Evolutionary conservation across 768 basidiomycete genomes (phyloP), one percentile per base, ranked within the genome.

Genomic region (Dendrothele bispora): DNA sequence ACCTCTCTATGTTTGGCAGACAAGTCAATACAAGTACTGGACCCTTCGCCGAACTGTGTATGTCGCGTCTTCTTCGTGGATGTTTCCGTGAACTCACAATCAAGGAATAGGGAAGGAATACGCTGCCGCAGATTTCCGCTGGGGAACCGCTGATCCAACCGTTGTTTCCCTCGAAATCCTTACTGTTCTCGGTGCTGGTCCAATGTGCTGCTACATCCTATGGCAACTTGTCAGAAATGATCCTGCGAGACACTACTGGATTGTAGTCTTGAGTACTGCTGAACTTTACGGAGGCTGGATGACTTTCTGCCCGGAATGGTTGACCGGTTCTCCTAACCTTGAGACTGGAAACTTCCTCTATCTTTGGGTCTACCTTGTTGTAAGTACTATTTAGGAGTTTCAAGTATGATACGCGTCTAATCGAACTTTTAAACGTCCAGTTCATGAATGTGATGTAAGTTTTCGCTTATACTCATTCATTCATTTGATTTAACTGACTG

Each of bases 231-330:
- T 81, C 20, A 76, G 72, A 38, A 66, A 79, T 21, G 86, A 91
- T 55, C 83, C 83, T 3, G 78, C 83, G 15, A 68, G 83, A 25
- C 80, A 86, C 61, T 87, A 85, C 60, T 94, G 91, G 91, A 80
- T 91, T 44, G 72, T 91, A 36, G 83, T 91, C 3, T 61, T 90
- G 38, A 79, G 83, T 58, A 89, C 85, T 2, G 86, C 79, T 0
- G 90, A 92, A 60, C 57, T 91, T 4, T 90, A 91, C 49, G 88
- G 89, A 56, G 84, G 84, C 25, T 91, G 83, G 83, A 91, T 92
- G 90, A 92, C 89, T 3, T 92, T 92, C 67, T 84, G 83, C 58
- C 90, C 90, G 1, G 90, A 91, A 66, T 91, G 88, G 88, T 68
- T 92, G 39, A 83, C 78, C 1, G 88, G 86, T 17, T 86, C 80